A percentile compares a stretch with the other conserved stretches of the same genome.
Conservation (phyloP, 75 land plant genomes). For the Picea sitchensis region DNA sequence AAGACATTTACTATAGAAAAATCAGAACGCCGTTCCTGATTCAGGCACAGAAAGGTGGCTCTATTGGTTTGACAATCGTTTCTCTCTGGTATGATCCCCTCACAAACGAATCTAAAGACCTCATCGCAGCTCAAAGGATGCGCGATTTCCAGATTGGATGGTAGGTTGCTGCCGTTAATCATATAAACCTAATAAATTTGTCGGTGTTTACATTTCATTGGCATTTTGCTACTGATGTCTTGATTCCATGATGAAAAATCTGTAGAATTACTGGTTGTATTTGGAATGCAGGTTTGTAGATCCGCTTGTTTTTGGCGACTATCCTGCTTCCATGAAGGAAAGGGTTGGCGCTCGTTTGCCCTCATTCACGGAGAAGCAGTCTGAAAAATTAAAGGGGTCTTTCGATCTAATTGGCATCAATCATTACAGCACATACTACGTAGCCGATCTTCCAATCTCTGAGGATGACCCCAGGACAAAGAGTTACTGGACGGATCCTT, state of each 20-base stretch:
- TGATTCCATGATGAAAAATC: neutral
- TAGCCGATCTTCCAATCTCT: neutral
- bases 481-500: too few species aligned
- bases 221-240: too few species aligned
- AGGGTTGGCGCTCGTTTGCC: constrained; percentile 17
- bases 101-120: neutral
- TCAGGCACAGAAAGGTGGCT: neutral
- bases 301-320: constrained; percentile 28
- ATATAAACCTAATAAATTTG: too few species aligned
- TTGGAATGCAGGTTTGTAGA: constrained; percentile 27
- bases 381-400: constrained; percentile 14
- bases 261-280: neutral
- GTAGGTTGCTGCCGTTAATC: neutral
- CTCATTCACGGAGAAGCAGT: constrained; percentile 15
- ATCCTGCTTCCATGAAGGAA: constrained; percentile 23
- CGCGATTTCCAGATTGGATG: neutral
- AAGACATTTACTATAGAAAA: too few species aligned
- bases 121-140: neutral
- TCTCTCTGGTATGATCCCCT: neutral
- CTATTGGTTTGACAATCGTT: neutral
- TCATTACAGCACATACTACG: constrained; percentile 18
- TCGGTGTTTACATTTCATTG: too few species aligned
- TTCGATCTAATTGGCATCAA: constrained; percentile 28
- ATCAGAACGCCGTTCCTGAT: neutral
- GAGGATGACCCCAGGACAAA: neutral